Conservation (phyloP, 805 yeast genomes). For the Scheffersomyces ergatensis region DNA sequence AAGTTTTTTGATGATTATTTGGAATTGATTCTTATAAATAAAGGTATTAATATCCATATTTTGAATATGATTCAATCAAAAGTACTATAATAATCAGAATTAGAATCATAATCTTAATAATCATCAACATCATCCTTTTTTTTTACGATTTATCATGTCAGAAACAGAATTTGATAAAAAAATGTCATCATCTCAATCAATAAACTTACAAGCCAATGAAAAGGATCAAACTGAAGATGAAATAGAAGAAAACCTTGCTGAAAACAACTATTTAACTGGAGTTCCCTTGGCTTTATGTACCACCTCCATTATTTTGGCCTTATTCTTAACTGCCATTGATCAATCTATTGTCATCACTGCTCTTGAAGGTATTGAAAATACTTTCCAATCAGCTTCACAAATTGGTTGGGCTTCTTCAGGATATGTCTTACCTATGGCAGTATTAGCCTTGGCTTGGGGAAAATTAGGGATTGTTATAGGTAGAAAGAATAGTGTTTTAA, state of each 20-base stretch:
- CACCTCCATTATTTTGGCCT: slow-evolving; percentile 19
- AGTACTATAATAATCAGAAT: too few species aligned
- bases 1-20: too few species aligned
- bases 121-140: too few species aligned
- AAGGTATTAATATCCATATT: too few species aligned
- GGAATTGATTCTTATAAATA: too few species aligned
- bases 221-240: background rate
- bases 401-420: slow-evolving; percentile 36
- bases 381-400: slow-evolving; percentile 27
- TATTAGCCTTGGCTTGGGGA: slow-evolving; percentile 31
- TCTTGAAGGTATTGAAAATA: slow-evolving; percentile 27
- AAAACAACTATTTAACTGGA: slow-evolving; percentile 33
- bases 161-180: background rate
- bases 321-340: slow-evolving; percentile 33
- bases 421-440: slow-evolving; percentile 28
- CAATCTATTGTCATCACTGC: slow-evolving; percentile 35
- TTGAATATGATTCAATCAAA: too few species aligned
- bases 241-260: slow-evolving; percentile 9
- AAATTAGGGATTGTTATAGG: slow-evolving; percentile 32
- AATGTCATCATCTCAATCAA: background rate
- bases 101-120: too few species aligned
- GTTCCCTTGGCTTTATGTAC: slow-evolving; percentile 19
- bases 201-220: background rate
- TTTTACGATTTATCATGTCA: too few species aligned
- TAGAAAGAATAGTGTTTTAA: slow-evolving; percentile 21